Percentiles rank a stretch among this genome's conserved stretches.
Evolutionary conservation across 768 basidiomycete genomes (phyloP).

Genomic region (Trametes cubensis): DNA sequence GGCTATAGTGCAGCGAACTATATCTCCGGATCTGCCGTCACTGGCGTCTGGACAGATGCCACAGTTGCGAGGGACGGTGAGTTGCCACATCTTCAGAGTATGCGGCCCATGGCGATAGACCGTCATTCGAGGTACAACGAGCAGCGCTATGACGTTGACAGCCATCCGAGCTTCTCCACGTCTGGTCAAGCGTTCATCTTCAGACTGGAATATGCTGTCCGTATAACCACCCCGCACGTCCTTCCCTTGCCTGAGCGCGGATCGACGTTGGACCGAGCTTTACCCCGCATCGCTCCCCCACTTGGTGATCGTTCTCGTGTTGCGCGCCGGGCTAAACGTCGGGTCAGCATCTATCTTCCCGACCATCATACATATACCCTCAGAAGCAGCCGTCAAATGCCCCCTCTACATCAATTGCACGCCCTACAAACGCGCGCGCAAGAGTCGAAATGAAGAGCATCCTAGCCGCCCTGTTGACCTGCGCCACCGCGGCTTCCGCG

Average conservation of each 20-base stretch:
- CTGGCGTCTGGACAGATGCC: too few relatives aligned
- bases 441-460: constrained; percentile 20
- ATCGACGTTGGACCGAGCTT: constrained; percentile 27
- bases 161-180: constrained; percentile 1
- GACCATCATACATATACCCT: constrained; percentile 10
- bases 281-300: constrained; percentile 19
- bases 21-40: too few relatives aligned
- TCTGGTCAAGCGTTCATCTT: background rate
- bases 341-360: constrained; percentile 4
- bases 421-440: background rate
- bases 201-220: background rate
- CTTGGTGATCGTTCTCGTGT: constrained; percentile 6
- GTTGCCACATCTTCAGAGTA: too few relatives aligned
- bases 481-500: constrained; percentile 28
- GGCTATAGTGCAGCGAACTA: too few relatives aligned
- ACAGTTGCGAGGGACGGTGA: background rate
- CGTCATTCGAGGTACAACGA: too few relatives aligned
- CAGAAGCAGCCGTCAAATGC: background rate
- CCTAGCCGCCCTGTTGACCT: constrained; percentile 21
- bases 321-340: constrained; percentile 20
- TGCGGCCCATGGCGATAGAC: too few relatives aligned
- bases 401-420: background rate
- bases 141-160: constrained; percentile 1
- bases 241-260: constrained; percentile 15
- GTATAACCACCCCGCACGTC: constrained; percentile 7